phyloP scores from a whole-genome alignment of 1,139 yeast genomes.

The Suhomyces bolitotheri region DNA sequence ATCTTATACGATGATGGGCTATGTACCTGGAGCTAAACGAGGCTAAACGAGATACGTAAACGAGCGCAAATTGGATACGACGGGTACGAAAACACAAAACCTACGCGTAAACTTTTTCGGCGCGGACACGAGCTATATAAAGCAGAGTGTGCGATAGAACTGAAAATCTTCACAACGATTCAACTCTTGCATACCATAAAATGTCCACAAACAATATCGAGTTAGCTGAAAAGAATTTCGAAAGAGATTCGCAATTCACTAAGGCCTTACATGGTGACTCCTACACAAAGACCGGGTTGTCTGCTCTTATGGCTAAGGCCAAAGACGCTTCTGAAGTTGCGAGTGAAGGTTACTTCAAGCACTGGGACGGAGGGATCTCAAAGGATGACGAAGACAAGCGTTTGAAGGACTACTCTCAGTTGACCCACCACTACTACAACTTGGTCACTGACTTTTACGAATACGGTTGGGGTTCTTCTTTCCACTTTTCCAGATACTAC shows the following conservation, averaged over 20 bases:
- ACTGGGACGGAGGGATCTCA: conserved; percentile 90
- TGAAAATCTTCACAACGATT: conserved; percentile 4
- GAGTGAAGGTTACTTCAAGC: conserved; percentile 86
- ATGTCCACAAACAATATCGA: conserved; percentile 15
- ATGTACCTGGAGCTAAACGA: background rate
- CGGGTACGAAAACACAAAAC: conserved; percentile 11
- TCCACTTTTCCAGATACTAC: conserved; percentile 95
- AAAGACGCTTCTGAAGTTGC: conserved; percentile 84
- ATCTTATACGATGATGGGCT: too few species aligned
- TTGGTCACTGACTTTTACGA: conserved; percentile 94
- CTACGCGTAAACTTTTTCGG: conserved; percentile 9
- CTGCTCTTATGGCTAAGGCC: conserved; percentile 72
- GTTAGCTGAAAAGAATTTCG: conserved; percentile 40
- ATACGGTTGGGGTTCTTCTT: conserved; percentile 99
- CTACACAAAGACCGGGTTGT: conserved; percentile 65
- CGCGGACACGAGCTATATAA: conserved; percentile 7
- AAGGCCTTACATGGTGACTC: conserved; percentile 83
- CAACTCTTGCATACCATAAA: conserved; percentile 8
- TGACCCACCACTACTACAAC: conserved; percentile 95
- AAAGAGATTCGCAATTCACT: conserved; percentile 65
- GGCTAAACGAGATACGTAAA: conserved; percentile 1
- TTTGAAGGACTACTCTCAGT: conserved; percentile 79
- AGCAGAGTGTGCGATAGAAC: background rate
- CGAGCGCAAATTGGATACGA: conserved; percentile 8
- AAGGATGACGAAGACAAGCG: conserved; percentile 76